Conservation (phyloP, 495 filamentous ascomycete genomes). For the Penicillium subrubescens region DNA sequence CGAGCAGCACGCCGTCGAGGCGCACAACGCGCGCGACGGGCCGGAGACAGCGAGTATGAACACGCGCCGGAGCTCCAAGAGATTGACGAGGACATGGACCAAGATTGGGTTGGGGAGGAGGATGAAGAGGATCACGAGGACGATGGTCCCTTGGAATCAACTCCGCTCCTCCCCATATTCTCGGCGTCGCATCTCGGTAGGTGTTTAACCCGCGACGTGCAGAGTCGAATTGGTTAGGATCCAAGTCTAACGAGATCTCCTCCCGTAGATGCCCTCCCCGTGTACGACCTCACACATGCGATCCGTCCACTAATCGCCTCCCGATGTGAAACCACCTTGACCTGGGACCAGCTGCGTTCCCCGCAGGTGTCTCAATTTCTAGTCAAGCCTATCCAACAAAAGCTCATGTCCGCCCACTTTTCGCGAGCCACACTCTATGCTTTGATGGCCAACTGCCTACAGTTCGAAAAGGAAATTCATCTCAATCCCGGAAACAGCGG, state of each 20-base stretch:
- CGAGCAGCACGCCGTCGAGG: constrained; percentile 19
- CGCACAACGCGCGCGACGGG: constrained; percentile 11
- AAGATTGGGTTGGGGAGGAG: constrained; percentile 48
- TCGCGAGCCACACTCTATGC: constrained; percentile 85
- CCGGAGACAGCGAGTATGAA: constrained; percentile 16
- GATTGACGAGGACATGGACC: constrained; percentile 36
- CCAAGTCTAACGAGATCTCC: constrained; percentile 16
- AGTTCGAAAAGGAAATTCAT: constrained; percentile 86
- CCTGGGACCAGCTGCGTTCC: constrained; percentile 94
- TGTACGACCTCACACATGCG: constrained; percentile 87
- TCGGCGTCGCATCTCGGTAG: constrained; percentile 78
- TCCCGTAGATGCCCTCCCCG: constrained; percentile 68
- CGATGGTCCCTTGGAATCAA: constrained; percentile 57
- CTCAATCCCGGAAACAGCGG: constrained; percentile 80
- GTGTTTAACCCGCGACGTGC: not conserved
- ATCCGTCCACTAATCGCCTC: constrained; percentile 80
- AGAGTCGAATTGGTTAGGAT: not conserved
- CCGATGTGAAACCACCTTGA: constrained; percentile 84
- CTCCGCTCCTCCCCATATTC: constrained; percentile 78
- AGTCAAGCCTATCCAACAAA: constrained; percentile 86
- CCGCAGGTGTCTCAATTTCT: constrained; percentile 95
- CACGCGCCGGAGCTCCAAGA: constrained; percentile 39
- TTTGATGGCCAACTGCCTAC: constrained; percentile 87
- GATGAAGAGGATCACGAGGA: constrained; percentile 56
- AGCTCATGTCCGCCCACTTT: constrained; percentile 77